Conservation (phyloP, 257 asterid genomes). For the Nicotiana paniculata region DNA sequence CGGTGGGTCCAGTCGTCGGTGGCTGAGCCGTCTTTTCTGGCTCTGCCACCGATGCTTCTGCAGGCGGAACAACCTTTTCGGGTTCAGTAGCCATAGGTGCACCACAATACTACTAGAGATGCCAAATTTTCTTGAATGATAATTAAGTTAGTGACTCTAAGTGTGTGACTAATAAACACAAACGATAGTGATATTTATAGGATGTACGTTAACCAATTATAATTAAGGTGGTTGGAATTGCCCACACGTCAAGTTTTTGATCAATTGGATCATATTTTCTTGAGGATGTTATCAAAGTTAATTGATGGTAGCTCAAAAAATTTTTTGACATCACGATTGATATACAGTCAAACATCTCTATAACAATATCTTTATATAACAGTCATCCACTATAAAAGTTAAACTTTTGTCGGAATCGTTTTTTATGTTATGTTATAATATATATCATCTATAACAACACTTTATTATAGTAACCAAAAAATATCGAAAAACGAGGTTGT, state of each 20-base stretch:
- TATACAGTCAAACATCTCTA: too few species aligned
- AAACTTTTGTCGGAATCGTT: too few species aligned
- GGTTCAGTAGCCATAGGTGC: background rate
- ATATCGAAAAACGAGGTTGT: background rate
- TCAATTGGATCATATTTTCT: background rate
- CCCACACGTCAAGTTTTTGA: slow-evolving; percentile 25
- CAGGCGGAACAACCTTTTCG: slow-evolving; percentile 11
- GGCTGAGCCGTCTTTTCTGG: slow-evolving; percentile 18
- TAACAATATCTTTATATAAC: too few species aligned
- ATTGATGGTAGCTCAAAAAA: background rate
- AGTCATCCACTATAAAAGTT: too few species aligned
- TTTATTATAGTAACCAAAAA: too few species aligned
- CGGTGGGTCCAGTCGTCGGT: background rate
- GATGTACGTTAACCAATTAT: background rate
- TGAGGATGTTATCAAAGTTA: background rate
- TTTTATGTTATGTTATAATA: too few species aligned
- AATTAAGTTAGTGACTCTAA: background rate
- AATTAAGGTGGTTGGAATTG: slow-evolving; percentile 5
- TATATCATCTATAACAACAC: too few species aligned
- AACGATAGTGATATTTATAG: background rate
- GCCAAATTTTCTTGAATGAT: background rate
- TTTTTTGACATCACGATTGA: background rate
- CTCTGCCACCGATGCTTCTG: background rate
- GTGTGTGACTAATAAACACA: slow-evolving; percentile 1
- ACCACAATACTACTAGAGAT: background rate